phyloP scores from a whole-genome alignment of 108 stramenopile species.

The Nitzschia putrida region DNA sequence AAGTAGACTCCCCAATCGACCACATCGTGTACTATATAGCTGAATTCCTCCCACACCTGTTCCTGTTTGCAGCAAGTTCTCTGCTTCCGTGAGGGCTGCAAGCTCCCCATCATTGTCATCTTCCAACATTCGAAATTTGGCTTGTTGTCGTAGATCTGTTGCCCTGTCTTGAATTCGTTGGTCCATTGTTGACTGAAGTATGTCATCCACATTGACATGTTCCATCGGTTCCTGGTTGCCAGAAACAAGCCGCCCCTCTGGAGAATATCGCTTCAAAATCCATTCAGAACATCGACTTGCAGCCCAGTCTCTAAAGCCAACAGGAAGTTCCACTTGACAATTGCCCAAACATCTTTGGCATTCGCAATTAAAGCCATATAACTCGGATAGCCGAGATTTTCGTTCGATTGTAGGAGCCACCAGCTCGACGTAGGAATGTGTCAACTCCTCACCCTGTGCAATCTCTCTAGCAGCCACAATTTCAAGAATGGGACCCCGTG shows the following conservation, averaged over 20 bases:
- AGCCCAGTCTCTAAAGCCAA: background rate
- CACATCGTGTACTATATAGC: slow-evolving; percentile 28
- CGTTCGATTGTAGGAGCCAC: slow-evolving; percentile 40
- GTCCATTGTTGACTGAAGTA: background rate
- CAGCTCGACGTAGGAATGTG: slow-evolving; percentile 70
- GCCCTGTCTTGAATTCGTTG: background rate
- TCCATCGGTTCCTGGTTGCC: background rate
- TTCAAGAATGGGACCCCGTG: slow-evolving; percentile 23
- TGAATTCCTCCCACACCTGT: slow-evolving; percentile 2
- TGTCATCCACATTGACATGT: background rate
- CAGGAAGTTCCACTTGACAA: background rate
- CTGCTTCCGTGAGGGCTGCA: slow-evolving; percentile 4
- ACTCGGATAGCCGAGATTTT: slow-evolving; percentile 31
- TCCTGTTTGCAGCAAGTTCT: background rate
- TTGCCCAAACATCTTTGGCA: slow-evolving; percentile 47
- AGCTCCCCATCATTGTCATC: slow-evolving; percentile 12
- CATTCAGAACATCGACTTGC: background rate
- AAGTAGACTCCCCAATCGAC: slow-evolving; percentile 28
- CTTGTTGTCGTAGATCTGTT: slow-evolving; percentile 9
- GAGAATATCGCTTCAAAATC: slow-evolving; percentile 7
- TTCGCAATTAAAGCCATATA: slow-evolving; percentile 63
- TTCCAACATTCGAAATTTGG: slow-evolving; percentile 5
- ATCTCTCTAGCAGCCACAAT: slow-evolving; percentile 30
- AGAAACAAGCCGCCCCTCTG: background rate
- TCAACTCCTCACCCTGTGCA: slow-evolving; percentile 55